phyloP scores from a whole-genome alignment of 129 eudicot species.

The Tanacetum coccineum region DNA sequence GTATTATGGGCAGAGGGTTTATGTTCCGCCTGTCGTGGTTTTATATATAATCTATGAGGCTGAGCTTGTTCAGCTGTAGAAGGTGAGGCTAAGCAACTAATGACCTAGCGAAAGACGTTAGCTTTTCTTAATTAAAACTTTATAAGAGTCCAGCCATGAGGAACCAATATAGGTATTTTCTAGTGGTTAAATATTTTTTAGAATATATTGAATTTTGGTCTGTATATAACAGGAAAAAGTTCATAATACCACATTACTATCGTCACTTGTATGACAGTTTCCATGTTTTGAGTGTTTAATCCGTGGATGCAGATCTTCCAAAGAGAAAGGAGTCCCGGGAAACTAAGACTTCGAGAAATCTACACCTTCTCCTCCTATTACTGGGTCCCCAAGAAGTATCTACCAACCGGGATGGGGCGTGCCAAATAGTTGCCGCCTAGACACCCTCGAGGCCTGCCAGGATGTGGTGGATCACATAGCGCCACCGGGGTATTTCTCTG shows the following conservation, averaged over 20 bases:
- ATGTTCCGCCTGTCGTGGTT: neutral
- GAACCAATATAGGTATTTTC: conserved; percentile 20
- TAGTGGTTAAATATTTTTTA: conserved; percentile 22
- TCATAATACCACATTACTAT: conserved; percentile 24
- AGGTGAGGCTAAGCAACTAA: conserved; percentile 15
- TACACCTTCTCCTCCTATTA: no score
- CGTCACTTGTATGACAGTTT: conserved; percentile 9
- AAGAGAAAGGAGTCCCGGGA: no score
- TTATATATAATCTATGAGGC: conserved; percentile 3
- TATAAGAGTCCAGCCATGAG: conserved; percentile 14
- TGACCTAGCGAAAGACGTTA: neutral
- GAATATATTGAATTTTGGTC: conserved; percentile 24
- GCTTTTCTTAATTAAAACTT: conserved; percentile 1
- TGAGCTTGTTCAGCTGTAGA: conserved; percentile 6
- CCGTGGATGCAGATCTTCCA: no score
- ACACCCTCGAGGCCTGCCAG: no score
- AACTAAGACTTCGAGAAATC: no score
- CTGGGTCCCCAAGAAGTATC: no score
- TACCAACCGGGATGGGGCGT: no score
- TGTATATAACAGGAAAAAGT: conserved; percentile 28
- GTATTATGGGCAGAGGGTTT: conserved; percentile 1
- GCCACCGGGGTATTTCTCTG: no score
- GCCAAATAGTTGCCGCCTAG: no score
- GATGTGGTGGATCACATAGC: no score
- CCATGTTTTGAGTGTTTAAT: neutral